A percentile compares a stretch with the other conserved stretches of the same genome.
phyloP scores from a whole-genome alignment of 345 rosid species.

The Hevea brasiliensis region DNA sequence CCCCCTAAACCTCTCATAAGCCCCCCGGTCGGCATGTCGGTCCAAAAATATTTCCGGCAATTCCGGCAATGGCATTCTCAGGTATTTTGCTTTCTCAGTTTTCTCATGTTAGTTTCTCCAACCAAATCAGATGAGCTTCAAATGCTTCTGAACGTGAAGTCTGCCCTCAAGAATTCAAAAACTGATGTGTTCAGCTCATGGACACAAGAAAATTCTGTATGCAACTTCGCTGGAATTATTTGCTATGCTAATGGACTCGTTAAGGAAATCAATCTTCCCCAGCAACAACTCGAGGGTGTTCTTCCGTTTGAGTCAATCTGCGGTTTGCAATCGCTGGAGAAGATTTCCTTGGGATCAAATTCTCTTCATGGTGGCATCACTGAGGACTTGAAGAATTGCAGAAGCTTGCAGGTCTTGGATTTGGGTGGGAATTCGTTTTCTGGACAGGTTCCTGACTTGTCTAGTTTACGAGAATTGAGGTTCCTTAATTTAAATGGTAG shows the following conservation, averaged over 20 bases:
- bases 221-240: slow-evolving; percentile 42
- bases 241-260: slow-evolving; percentile 52
- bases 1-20: neutral
- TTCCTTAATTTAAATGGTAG: slow-evolving; percentile 56
- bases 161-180: slow-evolving; percentile 36
- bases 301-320: slow-evolving; percentile 64
- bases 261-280: slow-evolving; percentile 54
- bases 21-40: slow-evolving; percentile 32
- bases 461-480: slow-evolving; percentile 39
- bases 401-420: slow-evolving; percentile 47
- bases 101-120: slow-evolving; percentile 19
- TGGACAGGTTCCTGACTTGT: slow-evolving; percentile 64
- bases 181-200: slow-evolving; percentile 48
- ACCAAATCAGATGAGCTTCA: slow-evolving; percentile 41
- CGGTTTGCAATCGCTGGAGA: slow-evolving; percentile 43
- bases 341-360: slow-evolving; percentile 54
- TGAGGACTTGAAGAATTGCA: slow-evolving; percentile 46
- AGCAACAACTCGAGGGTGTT: slow-evolving; percentile 38
- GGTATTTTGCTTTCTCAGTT: slow-evolving; percentile 21
- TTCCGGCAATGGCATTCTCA: slow-evolving; percentile 24
- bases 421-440: slow-evolving; percentile 60
- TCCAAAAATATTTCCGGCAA: slow-evolving; percentile 22
- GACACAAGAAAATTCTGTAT: slow-evolving; percentile 30
- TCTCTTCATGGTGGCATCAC: slow-evolving; percentile 41
- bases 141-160: slow-evolving; percentile 47